Base-by-base conservation (phyloP, 2,329 filamentous ascomycete genomes). In the Cytospora leucostoma region DNA sequence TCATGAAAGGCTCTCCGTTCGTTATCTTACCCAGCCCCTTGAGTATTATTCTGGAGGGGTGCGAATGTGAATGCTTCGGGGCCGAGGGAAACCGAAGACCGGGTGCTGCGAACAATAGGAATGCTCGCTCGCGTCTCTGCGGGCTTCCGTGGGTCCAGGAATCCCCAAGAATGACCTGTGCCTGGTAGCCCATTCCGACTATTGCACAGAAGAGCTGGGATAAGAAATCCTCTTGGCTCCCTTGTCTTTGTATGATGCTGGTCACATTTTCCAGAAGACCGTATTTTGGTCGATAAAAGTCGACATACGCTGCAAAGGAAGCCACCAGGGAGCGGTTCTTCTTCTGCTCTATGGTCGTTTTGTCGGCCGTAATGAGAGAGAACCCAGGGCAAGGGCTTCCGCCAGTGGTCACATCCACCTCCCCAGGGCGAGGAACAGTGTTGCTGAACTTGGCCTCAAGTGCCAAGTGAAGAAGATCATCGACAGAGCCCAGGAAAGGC, bases 341-440 rank as follows among this genome's bases (percentile, higher is more conserved):
- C 7, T 86, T 74, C 10, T 90, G 88, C 4, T 77, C 60, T 0
- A 78, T 71, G 2, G 82, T 88, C 0, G 79, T 76, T 68, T 81
- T 86, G 68, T 88, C 74, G 0, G 68, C 68, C 6, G 93, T 93
- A 1, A 91, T 73, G 0, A 68, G 60, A 0, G 90, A 93, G 69
- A 92, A 95, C 0, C 89, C 91, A 17, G 88, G 90, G 67, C 92
- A 96, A 0, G 92, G 92, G 58, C 86, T 91, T 0, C 92, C 92
- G 1, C 84, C 91, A 1, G 84, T 84, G 10, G 94, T 84, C 35
- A 92, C 82, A 12, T 90, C 84, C 0, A 94, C 84, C 0, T 87
- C 78, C 0, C 88, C 89, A 1, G 88, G 79, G 0, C 68, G 69
- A 0, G 89, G 87, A 5, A 90, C 79, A 0, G 77, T 73, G 1